Evolutionary conservation across 2,329 filamentous ascomycete genomes (phyloP).

Genomic region (Blastomyces emzantsi): DNA sequence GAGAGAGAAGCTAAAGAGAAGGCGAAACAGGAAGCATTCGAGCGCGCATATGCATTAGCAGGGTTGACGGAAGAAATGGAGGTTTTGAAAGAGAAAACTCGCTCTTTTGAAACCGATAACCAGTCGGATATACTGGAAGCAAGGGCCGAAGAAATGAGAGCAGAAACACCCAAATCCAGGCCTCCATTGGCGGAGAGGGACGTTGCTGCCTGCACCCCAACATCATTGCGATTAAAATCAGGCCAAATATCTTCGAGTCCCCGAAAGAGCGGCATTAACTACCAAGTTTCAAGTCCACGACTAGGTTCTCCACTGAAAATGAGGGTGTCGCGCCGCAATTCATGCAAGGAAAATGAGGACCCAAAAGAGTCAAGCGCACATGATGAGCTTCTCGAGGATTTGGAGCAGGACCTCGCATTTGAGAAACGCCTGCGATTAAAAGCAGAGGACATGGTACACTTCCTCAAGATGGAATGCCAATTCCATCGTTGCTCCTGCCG

Average conservation of each 20-base stretch:
- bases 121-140: constrained; percentile 27
- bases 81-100: constrained; percentile 34
- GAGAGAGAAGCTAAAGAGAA: constrained; percentile 41
- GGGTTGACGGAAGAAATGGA: constrained; percentile 39
- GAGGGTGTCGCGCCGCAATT: constrained; percentile 10
- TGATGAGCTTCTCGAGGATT: constrained; percentile 35
- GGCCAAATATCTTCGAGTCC: constrained; percentile 6
- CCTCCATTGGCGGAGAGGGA: constrained; percentile 27
- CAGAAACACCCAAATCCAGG: constrained; percentile 15
- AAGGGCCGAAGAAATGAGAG: constrained; percentile 23
- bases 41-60: constrained; percentile 39
- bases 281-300: constrained; percentile 17
- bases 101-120: constrained; percentile 31
- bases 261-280: constrained; percentile 11
- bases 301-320: constrained; percentile 13
- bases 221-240: constrained; percentile 21
- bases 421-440: constrained; percentile 44
- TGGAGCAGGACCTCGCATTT: constrained; percentile 42
- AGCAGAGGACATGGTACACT: constrained; percentile 49
- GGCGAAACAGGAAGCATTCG: constrained; percentile 40
- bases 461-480: constrained; percentile 43
- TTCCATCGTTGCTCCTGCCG: constrained; percentile 42
- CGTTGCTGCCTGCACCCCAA: constrained; percentile 26
- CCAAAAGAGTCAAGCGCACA: constrained; percentile 25
- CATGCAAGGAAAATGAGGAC: constrained; percentile 20